Evolutionary conservation across 129 eudicot species (phyloP).

Genomic region (Pulicaria dysenterica): DNA sequence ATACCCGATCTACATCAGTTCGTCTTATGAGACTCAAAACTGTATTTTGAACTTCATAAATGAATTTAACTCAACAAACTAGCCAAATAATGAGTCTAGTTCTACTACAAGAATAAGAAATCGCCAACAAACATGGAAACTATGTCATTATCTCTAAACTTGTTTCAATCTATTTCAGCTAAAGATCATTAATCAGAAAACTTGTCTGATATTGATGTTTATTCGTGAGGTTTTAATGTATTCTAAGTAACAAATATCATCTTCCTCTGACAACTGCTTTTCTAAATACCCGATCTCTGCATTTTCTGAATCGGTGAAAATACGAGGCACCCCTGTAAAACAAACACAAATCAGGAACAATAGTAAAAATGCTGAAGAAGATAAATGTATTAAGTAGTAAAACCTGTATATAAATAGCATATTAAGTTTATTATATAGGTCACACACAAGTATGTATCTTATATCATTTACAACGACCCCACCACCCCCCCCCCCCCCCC

Average conservation of each 20-base stretch:
- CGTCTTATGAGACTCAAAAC: too few species aligned
- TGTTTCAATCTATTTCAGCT: background rate
- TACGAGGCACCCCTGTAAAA: slow-evolving; percentile 78
- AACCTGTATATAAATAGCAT: too few species aligned
- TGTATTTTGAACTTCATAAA: too few species aligned
- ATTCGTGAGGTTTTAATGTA: slow-evolving; percentile 83
- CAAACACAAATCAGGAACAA: background rate
- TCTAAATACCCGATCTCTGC: slow-evolving; percentile 73
- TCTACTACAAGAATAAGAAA: background rate
- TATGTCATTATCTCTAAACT: slow-evolving; percentile 3
- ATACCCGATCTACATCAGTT: too few species aligned
- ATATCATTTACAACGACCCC: too few species aligned
- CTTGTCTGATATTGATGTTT: slow-evolving; percentile 96
- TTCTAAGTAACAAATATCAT: slow-evolving; percentile 60
- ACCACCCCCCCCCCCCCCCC: too few species aligned
- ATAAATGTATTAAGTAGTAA: too few species aligned
- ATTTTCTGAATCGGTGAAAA: slow-evolving; percentile 71
- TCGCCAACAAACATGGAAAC: slow-evolving; percentile 9
- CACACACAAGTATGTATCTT: too few species aligned
- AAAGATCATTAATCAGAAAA: slow-evolving; percentile 39
- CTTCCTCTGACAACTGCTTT: slow-evolving; percentile 45
- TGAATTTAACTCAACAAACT: too few species aligned
- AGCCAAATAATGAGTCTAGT: background rate
- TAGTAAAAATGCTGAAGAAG: background rate
- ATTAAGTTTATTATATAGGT: too few species aligned